phyloP scores from a whole-genome alignment of 225 moss, liverwort and hornwort genomes.

The Pleurozium schreberi region DNA sequence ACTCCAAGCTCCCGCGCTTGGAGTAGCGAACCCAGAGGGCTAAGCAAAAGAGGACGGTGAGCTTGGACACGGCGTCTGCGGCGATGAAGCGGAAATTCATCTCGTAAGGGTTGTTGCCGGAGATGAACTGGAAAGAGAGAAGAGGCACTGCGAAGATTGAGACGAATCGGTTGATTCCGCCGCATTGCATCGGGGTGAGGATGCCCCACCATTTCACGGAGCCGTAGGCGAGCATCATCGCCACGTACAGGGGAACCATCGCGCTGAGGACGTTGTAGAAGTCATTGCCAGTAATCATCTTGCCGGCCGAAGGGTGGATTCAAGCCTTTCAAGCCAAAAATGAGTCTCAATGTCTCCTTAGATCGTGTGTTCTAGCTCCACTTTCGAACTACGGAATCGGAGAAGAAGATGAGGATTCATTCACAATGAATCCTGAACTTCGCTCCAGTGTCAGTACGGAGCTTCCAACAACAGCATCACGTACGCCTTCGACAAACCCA shows the following conservation, averaged over 20 bases:
- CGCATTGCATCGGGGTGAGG: constrained; percentile 79
- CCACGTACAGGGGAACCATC: constrained; percentile 87
- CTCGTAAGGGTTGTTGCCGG: constrained; percentile 67
- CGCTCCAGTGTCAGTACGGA: background rate
- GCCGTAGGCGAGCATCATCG: constrained; percentile 92
- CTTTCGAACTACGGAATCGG: background rate
- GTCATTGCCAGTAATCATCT: constrained; percentile 74
- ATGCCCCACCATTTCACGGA: constrained; percentile 98
- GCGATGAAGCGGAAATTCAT: constrained; percentile 91
- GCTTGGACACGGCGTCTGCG: constrained; percentile 70
- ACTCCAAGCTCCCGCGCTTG: constrained; percentile 61
- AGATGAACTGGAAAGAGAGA: constrained; percentile 95
- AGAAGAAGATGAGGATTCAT: background rate
- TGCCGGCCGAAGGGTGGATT: background rate
- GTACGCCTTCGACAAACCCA: background rate
- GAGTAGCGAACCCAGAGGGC: constrained; percentile 74
- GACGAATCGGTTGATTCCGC: constrained; percentile 94
- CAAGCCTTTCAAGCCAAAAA: background rate
- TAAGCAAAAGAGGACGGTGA: constrained; percentile 38
- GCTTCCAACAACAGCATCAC: background rate
- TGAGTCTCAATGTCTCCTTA: background rate
- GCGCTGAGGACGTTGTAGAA: constrained; percentile 91
- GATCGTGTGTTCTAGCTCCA: background rate
- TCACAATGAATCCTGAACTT: background rate
- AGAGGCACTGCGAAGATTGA: constrained; percentile 91